Base-by-base conservation (phyloP, 2,329 filamentous ascomycete genomes). In the Fonsecaea nubica region DNA sequence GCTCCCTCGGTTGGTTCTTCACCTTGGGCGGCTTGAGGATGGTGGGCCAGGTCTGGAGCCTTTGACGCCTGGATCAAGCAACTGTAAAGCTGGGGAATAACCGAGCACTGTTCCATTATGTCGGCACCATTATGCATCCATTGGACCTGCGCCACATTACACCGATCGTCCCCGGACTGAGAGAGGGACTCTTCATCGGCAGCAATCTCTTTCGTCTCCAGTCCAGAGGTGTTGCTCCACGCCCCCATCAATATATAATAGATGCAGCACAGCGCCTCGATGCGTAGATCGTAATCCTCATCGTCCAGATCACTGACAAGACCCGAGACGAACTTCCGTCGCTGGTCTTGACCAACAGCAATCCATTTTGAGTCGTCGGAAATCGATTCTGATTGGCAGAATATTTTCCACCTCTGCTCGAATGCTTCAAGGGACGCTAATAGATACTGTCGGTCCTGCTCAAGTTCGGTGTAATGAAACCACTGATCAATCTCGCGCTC, bases 401-500 rank as follows among this genome's bases (percentile, higher is more conserved):
- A 84, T 25, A 84, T 82, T 72, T 85, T 80, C 92, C 92, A 97
- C 75, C 89, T 86, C 76, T 87, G 86, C 70, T 93, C 87, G 75
- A 96, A 98, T 1, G 89, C 88, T 42, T 87, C 84, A 75, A 92
- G 91, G 21, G 91, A 89, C 61, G 89, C 87, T 61, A 91, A 86
- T 57, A 97, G 83, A 74, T 93, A 89, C 55, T 90, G 85, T 80
- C 92, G 91, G 76, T 98, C 93, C 78, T 91, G 91, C 30, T 73
- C 70, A 21, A 69, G 40, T 69, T 92, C 89, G 73, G 91, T 90
- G 79, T 98, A 97, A 61, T 90, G 89, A 79, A 99, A 99, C 95
- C 95, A 99, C 80, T 99, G 95, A 76, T 98, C 92, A 56, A 99
- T 84, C 81, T 99, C 95, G 70, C 95, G 92, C 18, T 91, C 88